Percentiles rank a stretch among this genome's conserved stretches.
Conservation (phyloP, 2,329 filamentous ascomycete species). For the Diaporthe amygdali region DNA sequence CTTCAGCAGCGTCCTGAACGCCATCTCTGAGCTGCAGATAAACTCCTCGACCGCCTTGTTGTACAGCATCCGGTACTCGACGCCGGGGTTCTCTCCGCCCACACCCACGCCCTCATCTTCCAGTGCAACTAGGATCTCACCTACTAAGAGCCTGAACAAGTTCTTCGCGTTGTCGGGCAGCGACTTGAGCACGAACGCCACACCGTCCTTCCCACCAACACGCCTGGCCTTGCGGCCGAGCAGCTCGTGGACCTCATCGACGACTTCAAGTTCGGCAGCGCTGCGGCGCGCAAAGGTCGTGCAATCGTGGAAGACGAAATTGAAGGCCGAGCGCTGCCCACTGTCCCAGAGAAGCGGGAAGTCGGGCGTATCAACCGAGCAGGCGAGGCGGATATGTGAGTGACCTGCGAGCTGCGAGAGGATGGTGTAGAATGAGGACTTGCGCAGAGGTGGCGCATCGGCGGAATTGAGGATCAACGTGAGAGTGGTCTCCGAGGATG, state of each 20-base stretch:
- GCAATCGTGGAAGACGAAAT: conserved; percentile 90
- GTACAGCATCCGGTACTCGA: conserved; percentile 91
- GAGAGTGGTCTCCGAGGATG: conserved; percentile 53
- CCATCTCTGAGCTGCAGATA: conserved; percentile 95
- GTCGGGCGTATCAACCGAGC: conserved; percentile 86
- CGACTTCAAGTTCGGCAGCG: conserved; percentile 76
- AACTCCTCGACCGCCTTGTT: conserved; percentile 97
- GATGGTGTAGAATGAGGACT: conserved; percentile 70
- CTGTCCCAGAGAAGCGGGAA: conserved; percentile 92
- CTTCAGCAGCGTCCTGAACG: conserved; percentile 90
- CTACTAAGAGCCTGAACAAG: conserved; percentile 83
- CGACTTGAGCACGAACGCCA: conserved; percentile 87
- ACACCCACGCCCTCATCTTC: conserved; percentile 60
- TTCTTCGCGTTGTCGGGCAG: conserved; percentile 91
- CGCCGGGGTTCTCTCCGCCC: conserved; percentile 65
- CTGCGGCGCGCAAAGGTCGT: conserved; percentile 82
- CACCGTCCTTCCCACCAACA: conserved; percentile 87
- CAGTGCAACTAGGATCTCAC: conserved; percentile 78
- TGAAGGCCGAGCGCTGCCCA: conserved; percentile 79
- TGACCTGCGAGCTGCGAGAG: conserved; percentile 80
- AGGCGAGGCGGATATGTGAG: conserved; percentile 73
- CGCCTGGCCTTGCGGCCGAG: conserved; percentile 81
- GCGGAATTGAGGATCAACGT: conserved; percentile 85
- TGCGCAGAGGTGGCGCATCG: conserved; percentile 79
- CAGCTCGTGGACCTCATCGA: conserved; percentile 88